Base-by-base conservation (phyloP, 345 rosid species). In the Linum usitatissimum region DNA sequence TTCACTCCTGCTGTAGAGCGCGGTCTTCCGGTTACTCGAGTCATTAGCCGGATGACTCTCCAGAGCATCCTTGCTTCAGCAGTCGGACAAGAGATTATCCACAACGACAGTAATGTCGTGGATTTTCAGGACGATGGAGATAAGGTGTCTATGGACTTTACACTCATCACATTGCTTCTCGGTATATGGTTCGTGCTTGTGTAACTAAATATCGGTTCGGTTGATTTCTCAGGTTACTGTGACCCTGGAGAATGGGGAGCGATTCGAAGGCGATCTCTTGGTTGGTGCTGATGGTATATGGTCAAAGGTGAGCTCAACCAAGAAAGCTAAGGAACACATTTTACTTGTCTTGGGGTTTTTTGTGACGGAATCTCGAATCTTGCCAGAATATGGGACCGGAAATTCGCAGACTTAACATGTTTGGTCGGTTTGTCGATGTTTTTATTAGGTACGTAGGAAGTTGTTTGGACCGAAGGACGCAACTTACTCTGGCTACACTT, bases 251-350 rank as follows among this genome's bases (percentile, higher is more conserved):
- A 83, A 86, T 74, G 99, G 96, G 36, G 71, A 83, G 34, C 72
- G 70, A 0, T 83, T 66, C 64, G 83, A 83, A 66, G 99, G 99
- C 55, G 97, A 93, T 76, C 73, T 93, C 66, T 88, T 90, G 54
- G 87, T 93, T 62, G 97, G 96, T 65, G 96, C 96, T 55, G 97
- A 93, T 78, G 99, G 99, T 60, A 93, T 93, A 69, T 64, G 96
- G 91, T 93, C 99, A n/a, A 93, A 86, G 88, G 99, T 93, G 73
- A 17, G 28, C 28, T 23, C 28, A 23, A 23, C 28, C 1, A 23
- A 23, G 28, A 23, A 23, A 23, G 28, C 2, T 2, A 23, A 23
- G 28, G 28, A 23, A 23, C 28, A 23, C 28, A 23, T 23, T 23
- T 23, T 23, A 23, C 28, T 23, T 23, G 1, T 23, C 28, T 23